Conservation (phyloP, 2,329 filamentous ascomycete genomes). For the Exserohilum turcica region DNA sequence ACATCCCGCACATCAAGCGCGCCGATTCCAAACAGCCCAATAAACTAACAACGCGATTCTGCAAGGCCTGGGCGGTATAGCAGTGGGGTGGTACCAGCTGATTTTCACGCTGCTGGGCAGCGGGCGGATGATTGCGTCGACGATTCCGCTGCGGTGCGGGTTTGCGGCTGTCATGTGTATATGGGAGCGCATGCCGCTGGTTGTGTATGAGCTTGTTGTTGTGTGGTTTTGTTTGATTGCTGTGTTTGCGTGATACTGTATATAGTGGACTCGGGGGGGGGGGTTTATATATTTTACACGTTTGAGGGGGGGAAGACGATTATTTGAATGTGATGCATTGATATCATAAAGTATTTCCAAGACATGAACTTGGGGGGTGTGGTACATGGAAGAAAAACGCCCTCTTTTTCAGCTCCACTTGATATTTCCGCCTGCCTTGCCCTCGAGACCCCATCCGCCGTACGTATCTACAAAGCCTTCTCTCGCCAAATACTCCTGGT, state of each 20-base stretch:
- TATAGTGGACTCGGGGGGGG: background rate
- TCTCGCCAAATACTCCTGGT: slow-evolving; percentile 44
- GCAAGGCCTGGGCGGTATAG: slow-evolving; percentile 19
- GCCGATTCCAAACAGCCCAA: no score
- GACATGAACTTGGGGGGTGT: no score
- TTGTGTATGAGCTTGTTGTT: slow-evolving; percentile 6
- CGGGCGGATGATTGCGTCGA: slow-evolving; percentile 10
- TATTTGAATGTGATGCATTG: no score
- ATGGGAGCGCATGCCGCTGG: slow-evolving; percentile 6
- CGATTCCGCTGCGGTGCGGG: slow-evolving; percentile 6
- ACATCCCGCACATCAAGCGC: no score
- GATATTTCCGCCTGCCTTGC: slow-evolving; percentile 22
- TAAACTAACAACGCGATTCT: no score
- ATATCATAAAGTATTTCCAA: no score
- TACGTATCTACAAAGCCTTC: slow-evolving; percentile 49
- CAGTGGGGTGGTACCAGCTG: slow-evolving; percentile 21
- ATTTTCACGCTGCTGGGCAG: slow-evolving; percentile 17
- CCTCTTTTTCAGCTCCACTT: slow-evolving; percentile 37
- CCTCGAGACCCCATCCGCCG: slow-evolving; percentile 39
- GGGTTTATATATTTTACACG: no score
- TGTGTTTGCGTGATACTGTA: background rate
- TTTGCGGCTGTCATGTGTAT: slow-evolving; percentile 9
- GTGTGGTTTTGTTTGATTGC: slow-evolving; percentile 8
- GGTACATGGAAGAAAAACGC: no score
- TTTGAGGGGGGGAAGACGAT: no score